Evolutionary conservation across 371 early-diverging fungal species (phyloP), one percentile per base, ranked within the genome.

Genomic region (Mucor mucedo): DNA sequence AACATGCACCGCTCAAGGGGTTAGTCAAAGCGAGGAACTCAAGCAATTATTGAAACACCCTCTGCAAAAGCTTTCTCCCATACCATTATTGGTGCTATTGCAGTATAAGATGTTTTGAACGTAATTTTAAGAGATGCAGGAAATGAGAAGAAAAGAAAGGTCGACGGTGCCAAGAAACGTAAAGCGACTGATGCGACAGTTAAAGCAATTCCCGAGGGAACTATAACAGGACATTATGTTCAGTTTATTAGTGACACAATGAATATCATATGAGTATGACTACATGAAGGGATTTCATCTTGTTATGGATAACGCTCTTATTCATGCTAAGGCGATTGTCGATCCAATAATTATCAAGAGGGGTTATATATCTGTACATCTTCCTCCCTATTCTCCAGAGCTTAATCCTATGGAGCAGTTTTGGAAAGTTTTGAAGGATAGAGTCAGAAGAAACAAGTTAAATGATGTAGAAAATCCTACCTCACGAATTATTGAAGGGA

Each of bases 211-310:
- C 21, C 21, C 21, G 47, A 47, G 28, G 55, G 55, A 30, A 62
- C 55, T 5, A 53, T 21, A 41, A 6, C 47, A 5, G 47, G 47
- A 32, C 52, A 52, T 60, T 60, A 41, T 28, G 0, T 52, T 35
- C 11, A 52, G 14, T 52, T 52, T 42, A 14, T 63, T 8, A 59
- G 45, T 2, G 54, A 55, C 6, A 64, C 69, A 8, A 13, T 75
- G 45, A 63, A 70, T 50, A 33, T 68, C 2, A 40, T 75, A 68
- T 39, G 60, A 66, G 32, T 64, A 52, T 29, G 58, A 63, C 1
- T 55, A 61, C 2, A 44, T 61, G 44, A 45, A 45, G 21, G 50
- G 47, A 2, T 55, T 32, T 38, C 29, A 40, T 35, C 13, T 56
- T 6, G 42, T 55, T 7, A 48, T 63, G 63, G 52, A 63, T 33